Base-by-base conservation (phyloP, 345 rosid genomes). In the Arabidopsis arenosa region DNA sequence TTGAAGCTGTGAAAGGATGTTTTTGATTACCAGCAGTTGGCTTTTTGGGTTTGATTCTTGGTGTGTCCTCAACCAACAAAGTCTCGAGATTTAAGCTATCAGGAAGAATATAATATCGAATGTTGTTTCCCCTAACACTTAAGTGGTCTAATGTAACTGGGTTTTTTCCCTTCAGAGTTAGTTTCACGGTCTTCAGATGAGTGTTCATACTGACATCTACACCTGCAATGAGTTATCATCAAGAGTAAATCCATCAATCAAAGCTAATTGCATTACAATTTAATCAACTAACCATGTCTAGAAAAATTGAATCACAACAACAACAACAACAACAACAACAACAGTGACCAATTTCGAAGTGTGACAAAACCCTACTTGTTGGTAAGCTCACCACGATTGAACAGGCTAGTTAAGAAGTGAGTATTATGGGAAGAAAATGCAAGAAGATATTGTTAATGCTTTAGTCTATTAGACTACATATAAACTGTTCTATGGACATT, bases 141-240 rank as follows among this genome's bases (percentile, higher is more conserved):
- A 95, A 86, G 82, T 90, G 97, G 84, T 96, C 99, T 72, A 96
- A 64, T 13, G 89, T 85, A 66, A 93, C 90, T 21, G 98, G 97
- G 73, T 93, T 90, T 79, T 91, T 91, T 70, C 99, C 99, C 84
- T 93, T 93, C 77, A 96, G 64, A 17, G 97, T 93, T 28, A 96
- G 90, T 68, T 96, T 93, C 85, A 96, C 99, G 2, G 95, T 82
- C 78, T 91, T 93, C 82, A 96, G 80, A 81, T 96, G 99, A 5
- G 98, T 96, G 76, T 96, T 96, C 99, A 96, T 93, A 48, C 99
- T 93, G 72, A 93, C 85, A 81, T 96, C 99, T 35, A 96, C 99
- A 80, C 98, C 98, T 96, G 68, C 74, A 79, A 26, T 26, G 4
- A 44, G 26, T 40, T 48, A 61, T 59, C 4, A 7, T 23, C 26